Conservation (phyloP, 148 eudicot genomes). For the Silene latifolia region DNA sequence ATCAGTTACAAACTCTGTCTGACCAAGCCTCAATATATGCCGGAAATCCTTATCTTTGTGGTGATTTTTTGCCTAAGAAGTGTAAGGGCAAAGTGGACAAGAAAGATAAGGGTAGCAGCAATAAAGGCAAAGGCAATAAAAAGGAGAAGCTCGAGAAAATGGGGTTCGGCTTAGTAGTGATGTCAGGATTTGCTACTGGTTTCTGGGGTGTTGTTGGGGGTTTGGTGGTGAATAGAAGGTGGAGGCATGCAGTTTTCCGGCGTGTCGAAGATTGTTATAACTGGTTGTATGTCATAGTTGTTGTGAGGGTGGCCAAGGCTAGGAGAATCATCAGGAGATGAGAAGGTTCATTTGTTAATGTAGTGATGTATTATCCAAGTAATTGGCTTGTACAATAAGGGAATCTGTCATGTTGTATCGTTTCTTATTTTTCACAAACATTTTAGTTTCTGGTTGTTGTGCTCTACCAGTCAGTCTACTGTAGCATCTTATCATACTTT, state of each 20-base stretch:
- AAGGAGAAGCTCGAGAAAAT: slow-evolving; percentile 19
- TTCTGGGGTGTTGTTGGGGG: slow-evolving; percentile 29
- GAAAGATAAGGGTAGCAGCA: neutral
- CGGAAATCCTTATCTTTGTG: slow-evolving; percentile 26
- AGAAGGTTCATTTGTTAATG: no score
- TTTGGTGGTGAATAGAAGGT: neutral
- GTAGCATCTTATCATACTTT: no score
- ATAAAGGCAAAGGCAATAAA: neutral
- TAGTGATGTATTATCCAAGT: no score
- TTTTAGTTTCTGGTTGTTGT: no score
- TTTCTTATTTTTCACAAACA: no score
- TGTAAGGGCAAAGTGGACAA: neutral
- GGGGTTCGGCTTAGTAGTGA: slow-evolving; percentile 24
- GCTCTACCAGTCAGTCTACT: no score
- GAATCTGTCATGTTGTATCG: no score
- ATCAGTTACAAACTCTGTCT: slow-evolving; percentile 16
- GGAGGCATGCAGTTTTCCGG: neutral
- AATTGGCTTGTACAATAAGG: no score
- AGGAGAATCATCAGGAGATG: no score
- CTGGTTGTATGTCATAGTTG: neutral
- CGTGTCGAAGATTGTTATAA: neutral
- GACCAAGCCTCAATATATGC: slow-evolving; percentile 15
- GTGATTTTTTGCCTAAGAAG: slow-evolving; percentile 16
- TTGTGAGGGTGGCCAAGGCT: no score
- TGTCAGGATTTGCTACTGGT: slow-evolving; percentile 28